Conservation (phyloP, 805 yeast genomes). For the Saturnispora halmiae region DNA sequence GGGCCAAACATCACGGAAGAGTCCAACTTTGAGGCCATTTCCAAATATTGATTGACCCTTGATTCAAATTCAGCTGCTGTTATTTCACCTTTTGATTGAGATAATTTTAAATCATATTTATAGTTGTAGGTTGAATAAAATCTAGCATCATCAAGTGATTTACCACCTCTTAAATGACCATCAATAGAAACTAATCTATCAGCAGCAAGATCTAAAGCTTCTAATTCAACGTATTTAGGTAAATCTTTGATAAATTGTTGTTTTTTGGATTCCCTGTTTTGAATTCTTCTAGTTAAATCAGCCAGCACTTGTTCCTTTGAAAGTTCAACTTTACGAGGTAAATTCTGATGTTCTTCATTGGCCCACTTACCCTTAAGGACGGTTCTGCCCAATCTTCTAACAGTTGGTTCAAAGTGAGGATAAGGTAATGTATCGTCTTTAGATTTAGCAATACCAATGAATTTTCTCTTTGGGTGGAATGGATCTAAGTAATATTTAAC, state of each 20-base stretch:
- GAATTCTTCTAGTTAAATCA: slow-evolving; percentile 33
- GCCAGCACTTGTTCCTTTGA: slow-evolving; percentile 44
- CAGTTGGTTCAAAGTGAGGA: slow-evolving; percentile 83
- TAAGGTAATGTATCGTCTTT: slow-evolving; percentile 64
- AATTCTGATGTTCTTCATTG: slow-evolving; percentile 45
- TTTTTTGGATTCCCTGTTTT: slow-evolving; percentile 27
- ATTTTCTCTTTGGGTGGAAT: slow-evolving; percentile 87
- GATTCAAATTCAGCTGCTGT: slow-evolving; percentile 21
- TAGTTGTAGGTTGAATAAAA: slow-evolving; percentile 47
- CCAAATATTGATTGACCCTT: slow-evolving; percentile 27
- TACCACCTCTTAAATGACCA: slow-evolving; percentile 52
- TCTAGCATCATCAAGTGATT: slow-evolving; percentile 45
- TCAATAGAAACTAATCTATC: slow-evolving; percentile 47
- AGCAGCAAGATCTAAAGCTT: slow-evolving; percentile 32
- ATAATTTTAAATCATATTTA: slow-evolving; percentile 36
- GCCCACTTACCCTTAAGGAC: slow-evolving; percentile 47
- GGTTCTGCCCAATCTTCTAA: slow-evolving; percentile 72
- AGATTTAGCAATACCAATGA: slow-evolving; percentile 76
- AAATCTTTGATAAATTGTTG: slow-evolving; percentile 28
- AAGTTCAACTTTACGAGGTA: slow-evolving; percentile 60
- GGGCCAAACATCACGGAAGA: slow-evolving; percentile 40
- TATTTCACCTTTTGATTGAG: slow-evolving; percentile 32
- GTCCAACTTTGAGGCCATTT: slow-evolving; percentile 35
- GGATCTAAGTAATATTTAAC: slow-evolving; percentile 91
- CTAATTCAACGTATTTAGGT: slow-evolving; percentile 19